Percentiles rank a stretch among this genome's conserved stretches.
These are phyloP conservation scores for Torrubiellomyces zombiae DNA, from an alignment of 2,329 filamentous ascomycete species.

Conservation along the genomic window DNA sequence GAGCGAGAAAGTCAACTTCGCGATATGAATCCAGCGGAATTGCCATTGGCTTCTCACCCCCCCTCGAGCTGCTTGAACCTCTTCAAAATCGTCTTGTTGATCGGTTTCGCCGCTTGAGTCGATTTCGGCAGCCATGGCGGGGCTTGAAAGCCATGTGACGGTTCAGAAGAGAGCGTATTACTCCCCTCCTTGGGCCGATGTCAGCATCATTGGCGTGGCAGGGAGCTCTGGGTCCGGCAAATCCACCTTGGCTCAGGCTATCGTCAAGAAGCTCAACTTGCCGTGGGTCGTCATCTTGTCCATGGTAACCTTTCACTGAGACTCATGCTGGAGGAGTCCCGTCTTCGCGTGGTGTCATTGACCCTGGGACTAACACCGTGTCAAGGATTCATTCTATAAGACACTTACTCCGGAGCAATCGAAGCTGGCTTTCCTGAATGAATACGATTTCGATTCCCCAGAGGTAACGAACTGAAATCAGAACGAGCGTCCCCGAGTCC, in stretches of 20 bases:
- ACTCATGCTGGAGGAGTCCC: no score
- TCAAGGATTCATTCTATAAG: slow-evolving; percentile 96
- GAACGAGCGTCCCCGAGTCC: no score
- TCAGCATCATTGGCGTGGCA: slow-evolving; percentile 91
- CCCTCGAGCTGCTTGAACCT: no score
- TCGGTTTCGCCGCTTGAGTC: no score
- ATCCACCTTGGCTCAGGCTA: slow-evolving; percentile 82
- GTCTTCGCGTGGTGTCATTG: neutral
- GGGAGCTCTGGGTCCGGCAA: slow-evolving; percentile 91
- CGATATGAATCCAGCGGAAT: no score
- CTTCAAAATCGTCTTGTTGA: no score
- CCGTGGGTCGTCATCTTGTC: slow-evolving; percentile 97
- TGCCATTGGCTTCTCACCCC: no score
- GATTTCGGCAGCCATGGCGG: slow-evolving; percentile 10
- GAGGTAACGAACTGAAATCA: no score
- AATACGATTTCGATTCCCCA: slow-evolving; percentile 92
- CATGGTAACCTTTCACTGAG: slow-evolving; percentile 52
- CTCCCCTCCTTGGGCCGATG: slow-evolving; percentile 86
- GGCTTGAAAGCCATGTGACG: slow-evolving; percentile 25
- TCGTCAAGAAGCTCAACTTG: slow-evolving; percentile 75
- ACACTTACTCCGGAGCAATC: slow-evolving; percentile 66
- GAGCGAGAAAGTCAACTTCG: no score
- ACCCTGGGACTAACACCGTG: no score
- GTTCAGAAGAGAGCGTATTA: slow-evolving; percentile 55
- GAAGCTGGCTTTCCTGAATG: slow-evolving; percentile 66